These are phyloP conservation scores for Carex cristatella DNA, from an alignment of 176 grass and related monocot genomes.

Conservation along the genomic window DNA sequence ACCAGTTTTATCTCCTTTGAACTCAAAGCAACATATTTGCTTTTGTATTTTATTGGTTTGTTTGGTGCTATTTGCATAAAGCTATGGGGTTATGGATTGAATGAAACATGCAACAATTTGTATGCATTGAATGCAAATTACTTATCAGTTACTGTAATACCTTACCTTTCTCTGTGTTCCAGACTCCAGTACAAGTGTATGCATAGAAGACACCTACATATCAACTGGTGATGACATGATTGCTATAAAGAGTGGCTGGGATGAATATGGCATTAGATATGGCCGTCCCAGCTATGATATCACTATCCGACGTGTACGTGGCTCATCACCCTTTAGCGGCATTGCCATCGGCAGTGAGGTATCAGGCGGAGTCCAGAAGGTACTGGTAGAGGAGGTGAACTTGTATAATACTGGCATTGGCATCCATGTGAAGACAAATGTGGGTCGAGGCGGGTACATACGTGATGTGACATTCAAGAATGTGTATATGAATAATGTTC, in stretches of 20 bases:
- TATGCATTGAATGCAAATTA: background rate
- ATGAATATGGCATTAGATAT: slow-evolving; percentile 88
- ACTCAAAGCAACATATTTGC: background rate
- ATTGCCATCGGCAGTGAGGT: slow-evolving; percentile 71
- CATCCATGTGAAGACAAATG: slow-evolving; percentile 67
- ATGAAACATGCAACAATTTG: background rate
- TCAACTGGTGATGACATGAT: slow-evolving; percentile 67
- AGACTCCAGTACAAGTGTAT: slow-evolving; percentile 78
- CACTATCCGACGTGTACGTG: slow-evolving; percentile 51
- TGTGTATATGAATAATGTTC: slow-evolving; percentile 43
- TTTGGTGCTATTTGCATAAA: background rate
- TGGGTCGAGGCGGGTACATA: slow-evolving; percentile 64
- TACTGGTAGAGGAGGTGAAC: slow-evolving; percentile 49
- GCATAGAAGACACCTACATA: slow-evolving; percentile 80
- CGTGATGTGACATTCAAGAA: slow-evolving; percentile 44
- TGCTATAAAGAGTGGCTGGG: slow-evolving; percentile 85
- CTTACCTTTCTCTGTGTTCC: background rate
- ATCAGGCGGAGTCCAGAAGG: slow-evolving; percentile 50
- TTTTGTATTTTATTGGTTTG: background rate
- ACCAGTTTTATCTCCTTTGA: background rate
- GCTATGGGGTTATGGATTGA: background rate
- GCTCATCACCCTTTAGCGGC: slow-evolving; percentile 68
- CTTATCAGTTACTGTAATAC: background rate
- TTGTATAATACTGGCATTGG: slow-evolving; percentile 53
- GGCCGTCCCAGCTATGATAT: slow-evolving; percentile 50